These are phyloP conservation scores for Trichomonas vaginalis DNA, from an alignment of 208 protist genomes.

Conservation along the genomic window DNA sequence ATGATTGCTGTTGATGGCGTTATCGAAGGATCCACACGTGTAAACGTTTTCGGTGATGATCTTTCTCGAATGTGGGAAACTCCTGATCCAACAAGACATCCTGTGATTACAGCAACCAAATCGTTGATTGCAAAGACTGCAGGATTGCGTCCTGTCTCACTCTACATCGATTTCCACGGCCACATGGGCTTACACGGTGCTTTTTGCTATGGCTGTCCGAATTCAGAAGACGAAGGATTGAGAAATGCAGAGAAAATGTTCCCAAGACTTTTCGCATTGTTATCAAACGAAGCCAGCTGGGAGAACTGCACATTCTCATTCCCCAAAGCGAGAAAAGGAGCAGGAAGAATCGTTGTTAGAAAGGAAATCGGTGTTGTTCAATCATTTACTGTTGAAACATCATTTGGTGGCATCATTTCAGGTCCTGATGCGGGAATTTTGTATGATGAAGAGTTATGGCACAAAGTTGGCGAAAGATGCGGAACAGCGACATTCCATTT, in stretches of 20 bases:
- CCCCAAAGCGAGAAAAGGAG: neutral
- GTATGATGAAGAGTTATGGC: neutral
- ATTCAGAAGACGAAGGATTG: neutral
- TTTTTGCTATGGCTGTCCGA: neutral
- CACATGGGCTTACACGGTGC: neutral
- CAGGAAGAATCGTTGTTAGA: neutral
- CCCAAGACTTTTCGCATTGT: neutral
- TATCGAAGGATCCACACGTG: constrained; percentile 84
- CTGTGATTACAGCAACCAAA: constrained; percentile 28
- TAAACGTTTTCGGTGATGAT: constrained; percentile 68
- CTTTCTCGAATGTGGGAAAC: constrained; percentile 72
- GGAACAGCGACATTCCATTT: neutral
- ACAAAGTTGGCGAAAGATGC: neutral
- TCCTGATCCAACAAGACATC: constrained; percentile 21
- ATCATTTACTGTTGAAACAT: neutral
- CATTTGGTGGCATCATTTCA: neutral
- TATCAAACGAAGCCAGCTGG: neutral
- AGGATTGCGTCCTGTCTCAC: neutral
- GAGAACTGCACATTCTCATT: neutral
- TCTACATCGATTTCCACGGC: neutral
- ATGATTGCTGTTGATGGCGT: constrained; percentile 94
- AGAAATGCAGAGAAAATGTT: neutral
- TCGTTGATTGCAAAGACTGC: neutral
- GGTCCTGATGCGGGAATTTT: neutral
- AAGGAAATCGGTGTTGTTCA: neutral